These are phyloP conservation scores for Conticribra guillardii DNA, from an alignment of 108 stramenopile species.

Conservation along the genomic window DNA sequence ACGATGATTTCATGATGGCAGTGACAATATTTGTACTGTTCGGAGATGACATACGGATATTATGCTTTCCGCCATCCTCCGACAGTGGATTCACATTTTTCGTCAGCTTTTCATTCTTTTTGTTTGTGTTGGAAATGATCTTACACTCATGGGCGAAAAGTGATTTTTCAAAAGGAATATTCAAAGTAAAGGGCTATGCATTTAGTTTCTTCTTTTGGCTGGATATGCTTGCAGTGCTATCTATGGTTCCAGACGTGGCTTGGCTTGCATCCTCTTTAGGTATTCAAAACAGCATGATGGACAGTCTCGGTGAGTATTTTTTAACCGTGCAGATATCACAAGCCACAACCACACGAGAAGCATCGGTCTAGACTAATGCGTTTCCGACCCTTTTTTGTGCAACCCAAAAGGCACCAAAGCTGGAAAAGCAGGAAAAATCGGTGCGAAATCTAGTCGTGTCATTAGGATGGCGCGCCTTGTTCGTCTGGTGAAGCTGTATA, in stretches of 20 bases:
- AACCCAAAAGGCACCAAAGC: constrained; percentile 44
- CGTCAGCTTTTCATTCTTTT: constrained; percentile 52
- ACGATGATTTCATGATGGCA: constrained; percentile 66
- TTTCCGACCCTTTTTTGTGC: no score
- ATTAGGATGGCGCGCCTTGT: constrained; percentile 77
- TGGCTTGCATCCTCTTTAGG: constrained; percentile 60
- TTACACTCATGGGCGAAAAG: constrained; percentile 55
- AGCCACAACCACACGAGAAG: no score
- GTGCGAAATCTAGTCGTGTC: constrained; percentile 59
- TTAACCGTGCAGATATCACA: no score
- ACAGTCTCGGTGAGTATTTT: constrained; percentile 40
- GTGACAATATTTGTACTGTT: constrained; percentile 70
- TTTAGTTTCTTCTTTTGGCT: constrained; percentile 78
- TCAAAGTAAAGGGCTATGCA: constrained; percentile 49
- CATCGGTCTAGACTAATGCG: no score
- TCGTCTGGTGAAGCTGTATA: constrained; percentile 76
- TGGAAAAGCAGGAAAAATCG: constrained; percentile 52
- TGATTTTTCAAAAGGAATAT: constrained; percentile 50
- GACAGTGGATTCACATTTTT: constrained; percentile 60
- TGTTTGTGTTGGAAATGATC: constrained; percentile 64
- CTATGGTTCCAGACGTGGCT: constrained; percentile 65
- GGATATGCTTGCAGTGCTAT: constrained; percentile 66
- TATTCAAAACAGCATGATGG: constrained; percentile 24
- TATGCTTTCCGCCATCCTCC: constrained; percentile 45
- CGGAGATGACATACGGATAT: constrained; percentile 60